Evolutionary conservation across 2,329 filamentous ascomycete genomes (phyloP).

Genomic region (Phoma sp.): DNA sequence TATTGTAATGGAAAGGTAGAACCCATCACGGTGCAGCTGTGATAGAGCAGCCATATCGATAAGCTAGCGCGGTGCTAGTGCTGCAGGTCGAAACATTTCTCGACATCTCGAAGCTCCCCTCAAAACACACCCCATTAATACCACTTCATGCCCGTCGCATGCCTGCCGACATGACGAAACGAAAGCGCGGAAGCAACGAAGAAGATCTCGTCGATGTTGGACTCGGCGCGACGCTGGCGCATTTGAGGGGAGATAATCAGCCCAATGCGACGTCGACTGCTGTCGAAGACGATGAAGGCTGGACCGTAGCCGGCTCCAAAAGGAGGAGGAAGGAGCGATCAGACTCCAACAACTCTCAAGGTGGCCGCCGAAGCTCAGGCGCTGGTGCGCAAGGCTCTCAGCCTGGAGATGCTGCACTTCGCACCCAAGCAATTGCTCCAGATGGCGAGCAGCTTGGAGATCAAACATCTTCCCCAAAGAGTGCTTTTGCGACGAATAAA

Average conservation of each 20-base stretch:
- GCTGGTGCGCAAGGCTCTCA: background rate
- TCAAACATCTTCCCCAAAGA: constrained; percentile 18
- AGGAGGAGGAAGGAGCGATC: constrained; percentile 32
- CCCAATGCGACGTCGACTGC: constrained; percentile 17
- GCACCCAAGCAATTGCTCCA: constrained; percentile 27
- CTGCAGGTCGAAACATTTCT: constrained; percentile 12
- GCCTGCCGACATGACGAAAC: constrained; percentile 37
- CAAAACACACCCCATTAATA: background rate
- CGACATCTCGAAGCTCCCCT: background rate
- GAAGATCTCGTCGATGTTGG: constrained; percentile 31
- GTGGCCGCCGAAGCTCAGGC: constrained; percentile 10
- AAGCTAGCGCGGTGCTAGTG: constrained; percentile 6
- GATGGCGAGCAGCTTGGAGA: constrained; percentile 20
- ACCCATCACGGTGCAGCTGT: background rate
- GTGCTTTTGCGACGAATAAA: constrained; percentile 29
- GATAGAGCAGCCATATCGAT: background rate
- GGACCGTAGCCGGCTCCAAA: constrained; percentile 39
- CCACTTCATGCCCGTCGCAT: constrained; percentile 12
- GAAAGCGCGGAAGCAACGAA: constrained; percentile 34
- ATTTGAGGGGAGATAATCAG: constrained; percentile 30
- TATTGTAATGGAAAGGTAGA: background rate
- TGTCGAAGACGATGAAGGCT: constrained; percentile 32
- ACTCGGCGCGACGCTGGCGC: constrained; percentile 40
- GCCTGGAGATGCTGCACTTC: background rate
- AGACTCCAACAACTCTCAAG: constrained; percentile 9